Evolutionary conservation across 2,329 filamentous ascomycete species (phyloP), one percentile per base, ranked within the genome.

Genomic region (Arthrocladium fulminans): DNA sequence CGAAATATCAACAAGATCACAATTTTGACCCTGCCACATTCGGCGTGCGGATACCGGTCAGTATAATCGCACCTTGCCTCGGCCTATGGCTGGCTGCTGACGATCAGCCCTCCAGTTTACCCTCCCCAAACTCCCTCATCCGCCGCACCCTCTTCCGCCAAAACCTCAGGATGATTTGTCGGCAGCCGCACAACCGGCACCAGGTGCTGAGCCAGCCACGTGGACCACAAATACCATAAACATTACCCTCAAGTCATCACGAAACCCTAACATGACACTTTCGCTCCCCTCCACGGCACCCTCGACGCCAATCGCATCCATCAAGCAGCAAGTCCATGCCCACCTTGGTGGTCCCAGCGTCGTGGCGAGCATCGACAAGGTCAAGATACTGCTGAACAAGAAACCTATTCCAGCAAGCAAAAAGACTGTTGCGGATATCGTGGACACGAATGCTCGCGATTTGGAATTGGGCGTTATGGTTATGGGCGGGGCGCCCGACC

Each of bases 381-480:
- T 97, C 63, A 88, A 89, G 70, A 69, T 98, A 8, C 70, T 98
- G 53, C 78, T 84, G 62, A 86, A 86, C 66, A 94, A 92, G 72
- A 94, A 95, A 67, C 90, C 90, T 0, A 78, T 88, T 0, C 63
- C 76, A 0, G 88, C 51, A 3, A 50, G 48, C 7, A 59, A 94
- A 56, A 92, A 90, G 70, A 80, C 84, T 1, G 67, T 96, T 4
- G 78, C 79, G 49, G 89, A 95, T 50, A 63, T 94, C 0, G 57
- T 89, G 1, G 73, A 73, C 0, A 60, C 61, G 48, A 52, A 65
- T 35, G 51, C 49, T 57, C 9, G 67, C 64, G 65, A 67, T 19
- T 72, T 90, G 0, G 88, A 95, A 64, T 82, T 97, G 54, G 80
- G 80, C 1, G 77, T 96, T 48, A 97, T 97, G 88, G 75, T 96